phyloP scores from a whole-genome alignment of 805 yeast genomes.

The Zygoascus ofunaensis region DNA sequence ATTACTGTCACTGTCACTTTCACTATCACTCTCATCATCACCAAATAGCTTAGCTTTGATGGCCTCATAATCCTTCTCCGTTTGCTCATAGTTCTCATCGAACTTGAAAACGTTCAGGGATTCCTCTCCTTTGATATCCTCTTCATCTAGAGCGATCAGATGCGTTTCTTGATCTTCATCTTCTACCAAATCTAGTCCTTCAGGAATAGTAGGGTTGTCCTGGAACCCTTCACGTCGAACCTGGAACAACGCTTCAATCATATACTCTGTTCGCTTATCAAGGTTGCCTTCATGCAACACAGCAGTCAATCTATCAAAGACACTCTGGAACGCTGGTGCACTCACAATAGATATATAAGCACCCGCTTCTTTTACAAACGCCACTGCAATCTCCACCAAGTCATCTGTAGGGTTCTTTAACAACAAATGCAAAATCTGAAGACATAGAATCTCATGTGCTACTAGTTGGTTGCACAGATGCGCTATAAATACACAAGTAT shows the following conservation, averaged over 20 bases:
- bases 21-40: constrained; percentile 21
- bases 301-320: constrained; percentile 52
- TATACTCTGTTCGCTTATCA: constrained; percentile 34
- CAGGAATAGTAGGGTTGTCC: constrained; percentile 33
- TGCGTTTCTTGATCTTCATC: constrained; percentile 55
- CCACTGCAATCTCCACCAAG: constrained; percentile 46
- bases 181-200: constrained; percentile 50
- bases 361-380: constrained; percentile 46
- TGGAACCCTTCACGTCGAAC: constrained; percentile 38
- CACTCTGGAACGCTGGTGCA: constrained; percentile 36
- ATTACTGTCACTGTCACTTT: constrained; percentile 11
- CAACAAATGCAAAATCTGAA: constrained; percentile 45
- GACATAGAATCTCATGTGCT: constrained; percentile 41
- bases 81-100: constrained; percentile 42
- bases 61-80: constrained; percentile 41
- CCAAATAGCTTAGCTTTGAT: constrained; percentile 41
- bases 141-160: constrained; percentile 44
- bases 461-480: constrained; percentile 58
- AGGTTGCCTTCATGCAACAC: constrained; percentile 49
- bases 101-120: constrained; percentile 41
- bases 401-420: constrained; percentile 43
- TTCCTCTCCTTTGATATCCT: constrained; percentile 36
- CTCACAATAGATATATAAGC: constrained; percentile 37
- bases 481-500: constrained; percentile 44
- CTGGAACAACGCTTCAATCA: constrained; percentile 45